Percentiles rank a stretch among this genome's conserved stretches.
Evolutionary conservation across 2,329 filamentous ascomycete genomes (phyloP).

Genomic region (Xylaria hypoxylon): DNA sequence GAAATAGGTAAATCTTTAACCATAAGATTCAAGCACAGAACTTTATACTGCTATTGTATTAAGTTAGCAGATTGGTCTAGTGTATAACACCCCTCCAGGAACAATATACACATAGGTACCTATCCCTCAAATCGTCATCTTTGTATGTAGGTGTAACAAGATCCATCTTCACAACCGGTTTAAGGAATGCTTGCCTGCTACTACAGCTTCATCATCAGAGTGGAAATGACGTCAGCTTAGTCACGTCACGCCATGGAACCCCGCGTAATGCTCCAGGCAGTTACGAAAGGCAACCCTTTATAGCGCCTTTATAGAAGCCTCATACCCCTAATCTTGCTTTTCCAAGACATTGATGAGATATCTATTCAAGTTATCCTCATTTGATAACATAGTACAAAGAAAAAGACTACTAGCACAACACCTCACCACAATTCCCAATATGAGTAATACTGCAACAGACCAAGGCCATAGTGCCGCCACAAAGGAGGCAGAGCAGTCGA

Average conservation of each 20-base stretch:
- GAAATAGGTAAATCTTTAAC: neutral
- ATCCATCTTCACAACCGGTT: neutral
- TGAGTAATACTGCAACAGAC: constrained; percentile 25
- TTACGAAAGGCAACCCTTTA: neutral
- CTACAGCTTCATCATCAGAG: neutral
- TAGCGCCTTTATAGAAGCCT: neutral
- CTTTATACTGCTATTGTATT: neutral
- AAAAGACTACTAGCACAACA: neutral
- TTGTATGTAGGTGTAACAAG: neutral
- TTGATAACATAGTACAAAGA: neutral
- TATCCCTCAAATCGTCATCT: neutral
- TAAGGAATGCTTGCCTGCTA: neutral
- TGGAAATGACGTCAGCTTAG: constrained; percentile 32
- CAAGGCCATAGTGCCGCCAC: constrained; percentile 19
- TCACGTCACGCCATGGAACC: constrained; percentile 17
- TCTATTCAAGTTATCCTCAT: neutral
- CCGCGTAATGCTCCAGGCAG: constrained; percentile 16
- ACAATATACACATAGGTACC: too few relatives aligned
- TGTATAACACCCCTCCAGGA: too few relatives aligned
- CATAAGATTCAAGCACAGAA: neutral
- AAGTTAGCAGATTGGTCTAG: neutral
- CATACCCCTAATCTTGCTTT: neutral
- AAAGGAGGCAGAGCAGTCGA: constrained; percentile 27
- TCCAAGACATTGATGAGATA: constrained; percentile 10
- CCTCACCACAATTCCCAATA: constrained; percentile 13